These are phyloP conservation scores for Sugiyamaella xylanicola DNA, from an alignment of 1,139 yeast species.

Conservation along the genomic window DNA sequence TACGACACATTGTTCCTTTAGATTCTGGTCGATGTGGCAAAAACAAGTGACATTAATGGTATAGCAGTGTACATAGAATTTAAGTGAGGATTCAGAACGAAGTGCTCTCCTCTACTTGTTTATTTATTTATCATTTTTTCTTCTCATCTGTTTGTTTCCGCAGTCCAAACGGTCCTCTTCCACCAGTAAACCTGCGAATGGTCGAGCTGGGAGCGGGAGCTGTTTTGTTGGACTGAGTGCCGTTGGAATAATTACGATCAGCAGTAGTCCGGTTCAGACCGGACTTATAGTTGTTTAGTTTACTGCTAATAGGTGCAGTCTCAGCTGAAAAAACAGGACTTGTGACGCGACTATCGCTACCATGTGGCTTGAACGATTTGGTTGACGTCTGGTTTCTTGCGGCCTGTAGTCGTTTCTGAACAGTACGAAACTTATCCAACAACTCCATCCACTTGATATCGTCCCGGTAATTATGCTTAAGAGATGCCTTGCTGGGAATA, in stretches of 20 bases:
- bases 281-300: conserved; percentile 7
- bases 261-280: neutral
- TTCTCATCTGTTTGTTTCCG: conserved; percentile 17
- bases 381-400: conserved; percentile 28
- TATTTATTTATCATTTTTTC: too few relatives aligned
- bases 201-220: conserved; percentile 4
- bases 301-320: neutral
- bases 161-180: conserved; percentile 16
- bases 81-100: too few relatives aligned
- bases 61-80: too few relatives aligned
- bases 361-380: conserved; percentile 9
- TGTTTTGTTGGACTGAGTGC: neutral
- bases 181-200: conserved; percentile 17
- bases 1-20: too few relatives aligned
- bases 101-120: too few relatives aligned
- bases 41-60: too few relatives aligned
- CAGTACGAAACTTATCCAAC: conserved; percentile 60
- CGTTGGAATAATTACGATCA: neutral
- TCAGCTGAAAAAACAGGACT: conserved; percentile 7
- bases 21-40: too few relatives aligned
- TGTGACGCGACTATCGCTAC: conserved; percentile 3
- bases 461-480: conserved; percentile 23
- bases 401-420: conserved; percentile 60
- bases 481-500: conserved; percentile 13
- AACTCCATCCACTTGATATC: conserved; percentile 54